These are phyloP conservation scores for Pseudotulostoma volvatum DNA, from an alignment of 495 filamentous ascomycete species.

Conservation along the genomic window DNA sequence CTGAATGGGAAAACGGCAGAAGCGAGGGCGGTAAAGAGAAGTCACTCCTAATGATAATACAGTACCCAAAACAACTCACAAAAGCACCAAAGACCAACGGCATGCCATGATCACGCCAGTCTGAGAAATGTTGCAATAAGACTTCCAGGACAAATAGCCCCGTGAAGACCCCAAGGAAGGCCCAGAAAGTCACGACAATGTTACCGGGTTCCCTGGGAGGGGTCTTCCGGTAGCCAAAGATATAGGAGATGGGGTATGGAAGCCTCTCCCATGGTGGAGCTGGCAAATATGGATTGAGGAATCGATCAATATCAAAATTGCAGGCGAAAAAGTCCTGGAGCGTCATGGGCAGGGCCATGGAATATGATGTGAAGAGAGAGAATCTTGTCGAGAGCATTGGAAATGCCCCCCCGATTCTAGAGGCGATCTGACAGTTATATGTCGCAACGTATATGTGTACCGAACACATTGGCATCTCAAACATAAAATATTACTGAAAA, in stretches of 20 bases:
- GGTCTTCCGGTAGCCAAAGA: slow-evolving; percentile 24
- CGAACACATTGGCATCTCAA: too few species aligned
- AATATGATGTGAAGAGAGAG: too few species aligned
- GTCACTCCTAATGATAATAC: too few species aligned
- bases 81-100: slow-evolving; percentile 28
- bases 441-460: too few species aligned
- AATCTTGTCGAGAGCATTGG: too few species aligned
- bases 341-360: too few species aligned
- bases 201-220: slow-evolving; percentile 20
- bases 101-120: slow-evolving; percentile 20
- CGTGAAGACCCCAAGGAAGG: slow-evolving; percentile 27
- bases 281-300: slow-evolving; percentile 46
- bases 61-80: slow-evolving; percentile 19
- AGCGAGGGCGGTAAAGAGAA: too few species aligned
- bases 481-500: too few species aligned
- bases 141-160: slow-evolving; percentile 26
- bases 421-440: too few species aligned
- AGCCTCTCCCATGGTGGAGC: slow-evolving; percentile 23
- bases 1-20: too few species aligned
- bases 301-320: slow-evolving; percentile 50
- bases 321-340: slow-evolving; percentile 11
- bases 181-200: slow-evolving; percentile 24
- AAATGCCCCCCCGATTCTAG: too few species aligned
- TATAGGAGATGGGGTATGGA: slow-evolving; percentile 23
- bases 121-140: slow-evolving; percentile 23